Percentiles rank a stretch among this genome's conserved stretches.
Evolutionary conservation across 306 rosid species (phyloP).

Genomic region (Coriaria nepalensis): DNA sequence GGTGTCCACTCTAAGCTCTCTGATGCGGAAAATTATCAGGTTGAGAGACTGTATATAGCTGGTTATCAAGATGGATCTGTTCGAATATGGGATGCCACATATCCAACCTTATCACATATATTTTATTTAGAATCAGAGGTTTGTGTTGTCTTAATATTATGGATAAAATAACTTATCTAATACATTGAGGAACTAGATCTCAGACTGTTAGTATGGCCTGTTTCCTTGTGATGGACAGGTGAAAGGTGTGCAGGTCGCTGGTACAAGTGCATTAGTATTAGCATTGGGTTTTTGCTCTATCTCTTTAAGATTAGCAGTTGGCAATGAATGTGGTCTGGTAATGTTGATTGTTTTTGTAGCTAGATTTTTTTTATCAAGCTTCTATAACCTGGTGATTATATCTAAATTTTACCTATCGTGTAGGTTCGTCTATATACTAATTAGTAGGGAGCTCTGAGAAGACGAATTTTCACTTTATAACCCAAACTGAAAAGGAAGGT

Average conservation of each 20-base stretch:
- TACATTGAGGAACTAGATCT: slow-evolving; percentile 10
- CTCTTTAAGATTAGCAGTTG: slow-evolving; percentile 42
- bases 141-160: slow-evolving; percentile 11
- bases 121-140: slow-evolving; percentile 54
- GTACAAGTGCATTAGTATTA: slow-evolving; percentile 38
- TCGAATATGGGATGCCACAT: slow-evolving; percentile 76
- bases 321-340: slow-evolving; percentile 66
- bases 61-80: slow-evolving; percentile 88
- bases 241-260: slow-evolving; percentile 24
- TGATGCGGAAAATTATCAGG: slow-evolving; percentile 31
- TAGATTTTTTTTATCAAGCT: slow-evolving; percentile 11
- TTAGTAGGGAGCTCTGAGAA: slow-evolving; percentile 29
- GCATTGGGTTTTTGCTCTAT: slow-evolving; percentile 64
- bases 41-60: slow-evolving; percentile 50
- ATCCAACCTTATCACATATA: slow-evolving; percentile 42
- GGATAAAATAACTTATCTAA: slow-evolving; percentile 6
- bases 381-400: slow-evolving; percentile 15
- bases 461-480: slow-evolving; percentile 34
- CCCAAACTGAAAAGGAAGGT: slow-evolving; percentile 60
- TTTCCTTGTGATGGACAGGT: slow-evolving; percentile 33
- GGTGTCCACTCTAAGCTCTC: slow-evolving; percentile 47
- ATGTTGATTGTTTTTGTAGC: slow-evolving; percentile 10
- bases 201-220: slow-evolving; percentile 9
- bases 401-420: slow-evolving; percentile 22
- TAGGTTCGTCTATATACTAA: slow-evolving; percentile 64